Evolutionary conservation across 495 filamentous ascomycete genomes (phyloP), one percentile per base, ranked within the genome.

Genomic region (Trichoderma parareesei): DNA sequence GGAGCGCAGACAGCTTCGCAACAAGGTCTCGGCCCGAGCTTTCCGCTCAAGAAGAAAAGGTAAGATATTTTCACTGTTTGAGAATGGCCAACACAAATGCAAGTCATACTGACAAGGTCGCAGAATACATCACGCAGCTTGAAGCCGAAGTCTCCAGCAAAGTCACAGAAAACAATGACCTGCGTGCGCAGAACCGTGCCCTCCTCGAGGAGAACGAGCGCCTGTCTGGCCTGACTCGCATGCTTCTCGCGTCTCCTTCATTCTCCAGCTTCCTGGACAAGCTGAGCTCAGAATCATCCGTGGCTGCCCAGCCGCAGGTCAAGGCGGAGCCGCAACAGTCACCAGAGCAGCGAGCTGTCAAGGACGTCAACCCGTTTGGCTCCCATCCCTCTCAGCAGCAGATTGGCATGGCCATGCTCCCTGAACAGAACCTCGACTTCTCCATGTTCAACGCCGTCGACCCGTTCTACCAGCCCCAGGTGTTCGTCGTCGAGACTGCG

Each of bases 41-140:
- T 99, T 99, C 85, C 88, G 94, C 42, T 95, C 91, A 37, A 82
- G 94, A 67, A 87, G 94, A 77, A 99, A 99, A 81, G 93, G 94
- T 97, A 85, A 79, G 85, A 71, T 38, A 18, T 0, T 40, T 11
- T 60, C 62, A 63, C 61, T 27, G 27, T 27, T 27, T 2, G 65
- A 33, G 62, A 16, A 18, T 55, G 61, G 20, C 40, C 61, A 59
- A 43, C 18, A 8, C 59, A 27, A 27, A 64, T 61, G 74, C 49
- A 71, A 71, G 68, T 6, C 44, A 41, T 18, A 61, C 85, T 91
- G 84, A 90, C 73, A 35, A 13, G 20, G 27, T 27, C 4, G 11
- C 53, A 98, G 94, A 97, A 81, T 97, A 98, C 73, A 97, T 97
- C 70, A 82, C 82, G 64, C 90, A 96, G 71, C 88, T 97, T n/a